Evolutionary conservation across 1,284 basidiomycete genomes (phyloP).

Genomic region (Moesziomyces antarcticus): DNA sequence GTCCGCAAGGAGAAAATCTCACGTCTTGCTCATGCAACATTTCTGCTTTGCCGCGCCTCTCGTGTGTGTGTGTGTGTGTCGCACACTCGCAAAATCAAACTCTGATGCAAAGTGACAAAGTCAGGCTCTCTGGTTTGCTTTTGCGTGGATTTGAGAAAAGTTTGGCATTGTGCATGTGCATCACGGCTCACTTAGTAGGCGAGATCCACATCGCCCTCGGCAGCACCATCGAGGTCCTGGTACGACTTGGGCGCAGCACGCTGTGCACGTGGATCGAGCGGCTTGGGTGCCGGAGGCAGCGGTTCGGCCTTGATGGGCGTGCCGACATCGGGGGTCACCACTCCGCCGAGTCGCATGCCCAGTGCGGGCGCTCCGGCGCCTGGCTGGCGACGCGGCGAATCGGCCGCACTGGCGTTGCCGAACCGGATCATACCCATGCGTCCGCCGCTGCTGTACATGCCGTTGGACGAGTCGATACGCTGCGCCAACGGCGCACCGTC

Average conservation of each 20-base stretch:
- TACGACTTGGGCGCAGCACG: slow-evolving; percentile 42
- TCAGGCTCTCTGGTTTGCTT: too few species aligned
- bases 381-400: slow-evolving; percentile 15
- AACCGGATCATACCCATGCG: slow-evolving; percentile 48
- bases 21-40: too few species aligned
- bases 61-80: too few species aligned
- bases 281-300: slow-evolving; percentile 48
- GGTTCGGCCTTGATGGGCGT: slow-evolving; percentile 28
- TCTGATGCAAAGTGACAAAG: too few species aligned
- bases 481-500: slow-evolving; percentile 13
- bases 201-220: slow-evolving; percentile 49
- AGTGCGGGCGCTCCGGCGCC: slow-evolving; percentile 2
- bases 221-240: slow-evolving; percentile 58
- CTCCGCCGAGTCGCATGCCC: slow-evolving; percentile 37
- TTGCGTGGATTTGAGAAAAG: too few species aligned
- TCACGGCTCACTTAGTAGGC: slow-evolving; percentile 34
- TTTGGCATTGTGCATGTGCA: too few species aligned
- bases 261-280: slow-evolving; percentile 50
- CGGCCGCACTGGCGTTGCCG: slow-evolving; percentile 30
- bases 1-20: neutral
- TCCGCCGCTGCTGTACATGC: slow-evolving; percentile 28
- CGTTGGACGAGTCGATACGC: slow-evolving; percentile 14
- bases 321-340: slow-evolving; percentile 7
- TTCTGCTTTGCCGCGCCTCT: too few species aligned
- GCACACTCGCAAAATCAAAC: too few species aligned